Conservation (phyloP, 192 early-diverging fungal genomes). For the Pilobolus umbonatus region DNA sequence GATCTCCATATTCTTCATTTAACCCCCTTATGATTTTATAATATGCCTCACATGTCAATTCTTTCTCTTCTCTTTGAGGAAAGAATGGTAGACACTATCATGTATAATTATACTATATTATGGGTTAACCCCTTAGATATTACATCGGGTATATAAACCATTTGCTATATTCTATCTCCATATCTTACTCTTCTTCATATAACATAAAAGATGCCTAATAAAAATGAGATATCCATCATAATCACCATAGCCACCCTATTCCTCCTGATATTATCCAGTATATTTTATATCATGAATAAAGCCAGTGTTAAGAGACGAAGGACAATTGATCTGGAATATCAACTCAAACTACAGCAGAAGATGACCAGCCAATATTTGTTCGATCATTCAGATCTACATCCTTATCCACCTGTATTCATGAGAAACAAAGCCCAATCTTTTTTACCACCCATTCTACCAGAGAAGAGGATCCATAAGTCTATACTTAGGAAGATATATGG, state of each 20-base stretch:
- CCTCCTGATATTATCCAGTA: not conserved
- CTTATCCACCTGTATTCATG: not conserved
- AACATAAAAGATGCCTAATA: conserved; percentile 6
- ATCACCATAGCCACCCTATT: conserved; percentile 11
- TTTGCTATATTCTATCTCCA: not conserved
- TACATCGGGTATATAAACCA: not conserved
- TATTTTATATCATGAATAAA: not conserved
- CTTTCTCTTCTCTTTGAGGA: conserved; percentile 2
- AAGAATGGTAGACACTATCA: conserved; percentile 2
- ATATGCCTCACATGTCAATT: not conserved
- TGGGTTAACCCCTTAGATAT: no score
- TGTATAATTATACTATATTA: not conserved
- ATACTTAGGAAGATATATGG: conserved; percentile 10
- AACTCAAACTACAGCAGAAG: not conserved
- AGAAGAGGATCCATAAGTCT: conserved; percentile 1
- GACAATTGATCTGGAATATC: not conserved
- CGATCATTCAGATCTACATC: not conserved
- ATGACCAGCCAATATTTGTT: not conserved
- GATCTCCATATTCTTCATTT: conserved; percentile 4
- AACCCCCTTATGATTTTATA: not conserved
- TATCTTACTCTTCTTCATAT: not conserved
- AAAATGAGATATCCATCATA: conserved; percentile 4
- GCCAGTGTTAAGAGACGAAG: not conserved
- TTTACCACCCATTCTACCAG: not conserved
- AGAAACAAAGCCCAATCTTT: not conserved